These are phyloP conservation scores for Neonectria ditissima DNA, from an alignment of 2,329 filamentous ascomycete genomes.

Conservation along the genomic window DNA sequence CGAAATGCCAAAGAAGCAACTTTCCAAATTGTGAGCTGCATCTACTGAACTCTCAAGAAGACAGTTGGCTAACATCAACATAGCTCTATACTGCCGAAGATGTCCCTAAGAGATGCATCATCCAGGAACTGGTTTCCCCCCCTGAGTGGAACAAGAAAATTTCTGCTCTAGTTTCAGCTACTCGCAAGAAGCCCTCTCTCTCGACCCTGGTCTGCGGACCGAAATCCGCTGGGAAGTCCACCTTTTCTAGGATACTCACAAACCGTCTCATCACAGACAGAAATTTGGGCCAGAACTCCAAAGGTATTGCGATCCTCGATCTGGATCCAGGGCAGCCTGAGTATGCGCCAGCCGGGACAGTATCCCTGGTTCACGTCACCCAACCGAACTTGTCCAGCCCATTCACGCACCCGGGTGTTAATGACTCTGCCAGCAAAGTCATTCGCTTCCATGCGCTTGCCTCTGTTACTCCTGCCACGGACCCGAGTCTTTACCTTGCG, in stretches of 20 bases:
- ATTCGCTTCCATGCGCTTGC: slow-evolving; percentile 76
- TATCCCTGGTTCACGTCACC: slow-evolving; percentile 73
- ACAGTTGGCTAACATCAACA: slow-evolving; percentile 36
- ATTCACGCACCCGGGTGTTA: slow-evolving; percentile 69
- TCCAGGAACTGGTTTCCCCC: slow-evolving; percentile 68
- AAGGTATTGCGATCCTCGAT: slow-evolving; percentile 72
- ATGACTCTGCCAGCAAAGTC: slow-evolving; percentile 51
- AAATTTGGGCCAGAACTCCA: slow-evolving; percentile 21
- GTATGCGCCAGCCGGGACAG: slow-evolving; percentile 75
- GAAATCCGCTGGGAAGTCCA: slow-evolving; percentile 81
- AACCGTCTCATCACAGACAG: slow-evolving; percentile 72
- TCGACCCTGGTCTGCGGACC: slow-evolving; percentile 74
- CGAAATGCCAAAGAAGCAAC: slow-evolving; percentile 43
- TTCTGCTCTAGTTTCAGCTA: slow-evolving; percentile 55
- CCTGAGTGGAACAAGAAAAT: slow-evolving; percentile 72
- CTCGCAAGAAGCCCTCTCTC: slow-evolving; percentile 50
- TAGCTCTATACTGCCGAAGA: slow-evolving; percentile 68
- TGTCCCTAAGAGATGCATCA: slow-evolving; percentile 58
- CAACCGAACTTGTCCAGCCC: slow-evolving; percentile 73
- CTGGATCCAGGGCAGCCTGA: slow-evolving; percentile 84
- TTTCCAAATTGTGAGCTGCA: slow-evolving; percentile 63
- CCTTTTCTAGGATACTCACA: slow-evolving; percentile 73
- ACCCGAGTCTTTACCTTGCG: slow-evolving; percentile 74
- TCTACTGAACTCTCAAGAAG: slow-evolving; percentile 28
- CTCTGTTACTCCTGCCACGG: slow-evolving; percentile 72